Base-by-base conservation (phyloP, 257 asterid species). In the Rehmannia glutinosa region DNA sequence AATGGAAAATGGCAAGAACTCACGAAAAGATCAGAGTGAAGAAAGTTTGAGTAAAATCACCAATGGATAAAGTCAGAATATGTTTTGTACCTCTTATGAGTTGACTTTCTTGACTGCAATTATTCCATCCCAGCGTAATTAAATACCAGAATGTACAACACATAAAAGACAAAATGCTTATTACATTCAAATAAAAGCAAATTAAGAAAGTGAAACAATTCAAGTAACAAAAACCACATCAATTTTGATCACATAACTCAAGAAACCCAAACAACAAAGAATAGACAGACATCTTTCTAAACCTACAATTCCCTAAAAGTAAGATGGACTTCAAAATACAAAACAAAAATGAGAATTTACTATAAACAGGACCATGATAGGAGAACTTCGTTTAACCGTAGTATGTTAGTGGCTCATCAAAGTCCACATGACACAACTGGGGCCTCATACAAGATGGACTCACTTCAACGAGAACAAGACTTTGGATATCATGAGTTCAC, bases 41-140 rank as follows among this genome's bases (percentile, higher is more conserved):
- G 39, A 38, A 73, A 38, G 28, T 56, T 54, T 70, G 33, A 28
- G 56, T 30, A 64, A 36, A 53, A 8, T 16, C 24, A 56, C 19
- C 28, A 36, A 47, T 41, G 16, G 25, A 36, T 47, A 45, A 64
- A 64, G 45, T 16, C 10, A 50, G 36, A 27, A 57, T 41, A 55
- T 78, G 68, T 56, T 42, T 33, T 27, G 60, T 84, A 91, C 98
- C 96, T 91, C 70, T 85, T 89, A 55, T 79, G 83, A 38, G 89
- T 85, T 58, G 96, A 88, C 68, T 80, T 86, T 73, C 90, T 82
- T 41, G 96, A 83, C 98, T 91, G 81, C 61, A 74, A 20, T 65
- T 72, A 65, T 66, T 52, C 64, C 79, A 64, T 51, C 70, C 77
- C 82, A 69, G 79, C 73, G 64, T 60, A 66, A 71, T 72, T 66